Evolutionary conservation across 2,329 filamentous ascomycete genomes (phyloP).

Genomic region (Ophiognomonia clavigignenti-juglandacearum): DNA sequence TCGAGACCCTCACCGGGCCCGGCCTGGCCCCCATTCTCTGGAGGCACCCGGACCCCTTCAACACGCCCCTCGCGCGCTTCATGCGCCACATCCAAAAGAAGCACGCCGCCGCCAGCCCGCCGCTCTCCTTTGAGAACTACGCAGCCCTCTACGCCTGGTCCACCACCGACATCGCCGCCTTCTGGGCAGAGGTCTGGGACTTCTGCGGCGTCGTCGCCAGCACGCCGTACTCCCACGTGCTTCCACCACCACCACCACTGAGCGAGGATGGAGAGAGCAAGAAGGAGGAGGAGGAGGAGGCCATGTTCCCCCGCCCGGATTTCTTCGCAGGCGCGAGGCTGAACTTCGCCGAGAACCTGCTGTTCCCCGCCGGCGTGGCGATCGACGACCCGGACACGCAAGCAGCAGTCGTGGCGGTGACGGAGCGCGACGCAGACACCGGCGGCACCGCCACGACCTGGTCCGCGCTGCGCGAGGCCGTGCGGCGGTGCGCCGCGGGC

Average conservation of each 20-base stretch:
- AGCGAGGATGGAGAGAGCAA: no score
- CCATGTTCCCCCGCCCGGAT: conserved; percentile 80
- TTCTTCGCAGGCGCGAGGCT: conserved; percentile 78
- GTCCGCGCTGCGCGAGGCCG: conserved; percentile 73
- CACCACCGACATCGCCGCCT: conserved; percentile 65
- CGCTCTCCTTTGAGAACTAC: conserved; percentile 61
- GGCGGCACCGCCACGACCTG: conserved; percentile 60
- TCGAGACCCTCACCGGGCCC: conserved; percentile 28
- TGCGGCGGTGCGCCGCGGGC: conserved; percentile 67
- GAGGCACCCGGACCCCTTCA: conserved; percentile 62
- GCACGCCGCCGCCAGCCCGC: conserved; percentile 45
- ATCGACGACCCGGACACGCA: conserved; percentile 53
- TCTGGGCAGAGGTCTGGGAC: conserved; percentile 85
- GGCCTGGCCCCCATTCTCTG: conserved; percentile 46
- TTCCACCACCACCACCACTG: no score
- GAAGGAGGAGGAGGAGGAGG: conserved; percentile 52
- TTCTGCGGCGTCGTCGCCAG: conserved; percentile 73
- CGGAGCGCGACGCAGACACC: conserved; percentile 62
- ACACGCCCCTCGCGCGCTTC: conserved; percentile 69
- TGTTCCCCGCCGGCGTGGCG: conserved; percentile 63
- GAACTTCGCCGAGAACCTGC: conserved; percentile 93
- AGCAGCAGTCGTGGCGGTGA: conserved; percentile 80
- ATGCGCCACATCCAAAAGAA: conserved; percentile 64
- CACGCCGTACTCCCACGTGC: conserved; percentile 54
- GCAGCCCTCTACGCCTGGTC: conserved; percentile 82